Evolutionary conservation across 2,329 filamentous ascomycete species (phyloP).

Genomic region (Thermomyces lanuginosus): DNA sequence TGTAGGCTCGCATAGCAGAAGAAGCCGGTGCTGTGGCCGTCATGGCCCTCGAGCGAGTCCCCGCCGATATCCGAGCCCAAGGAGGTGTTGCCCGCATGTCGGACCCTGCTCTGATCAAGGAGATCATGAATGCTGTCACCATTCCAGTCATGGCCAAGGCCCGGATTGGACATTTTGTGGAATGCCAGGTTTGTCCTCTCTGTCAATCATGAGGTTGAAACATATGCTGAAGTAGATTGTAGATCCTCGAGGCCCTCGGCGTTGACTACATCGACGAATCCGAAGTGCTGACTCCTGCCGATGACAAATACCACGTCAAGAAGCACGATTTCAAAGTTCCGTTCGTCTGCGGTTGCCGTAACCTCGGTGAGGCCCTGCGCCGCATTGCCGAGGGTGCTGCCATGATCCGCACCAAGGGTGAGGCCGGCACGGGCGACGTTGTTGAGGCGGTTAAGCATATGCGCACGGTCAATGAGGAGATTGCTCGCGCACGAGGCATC

Average conservation of each 20-base stretch:
- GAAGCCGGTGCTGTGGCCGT: conserved; percentile 90
- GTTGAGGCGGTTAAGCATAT: conserved; percentile 95
- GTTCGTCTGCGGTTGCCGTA: conserved; percentile 92
- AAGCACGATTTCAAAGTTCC: conserved; percentile 70
- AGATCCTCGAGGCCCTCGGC: conserved; percentile 87
- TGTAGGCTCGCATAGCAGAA: conserved; percentile 84
- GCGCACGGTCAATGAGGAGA: conserved; percentile 72
- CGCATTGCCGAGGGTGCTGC: conserved; percentile 85
- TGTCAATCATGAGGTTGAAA: too few relatives aligned
- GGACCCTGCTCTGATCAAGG: conserved; percentile 83
- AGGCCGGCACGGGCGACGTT: conserved; percentile 92
- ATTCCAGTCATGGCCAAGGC: conserved; percentile 99
- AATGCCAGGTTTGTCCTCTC: conserved; percentile 61
- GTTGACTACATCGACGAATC: conserved; percentile 98
- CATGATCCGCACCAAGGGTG: conserved; percentile 98
- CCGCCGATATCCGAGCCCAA: conserved; percentile 81
- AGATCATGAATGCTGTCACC: conserved; percentile 86
- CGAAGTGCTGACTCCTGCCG: conserved; percentile 91
- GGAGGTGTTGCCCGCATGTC: conserved; percentile 96
- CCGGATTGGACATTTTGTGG: conserved; percentile 91
- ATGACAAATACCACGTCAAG: conserved; percentile 78
- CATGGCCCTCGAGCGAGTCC: conserved; percentile 96
- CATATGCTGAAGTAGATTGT: neutral
- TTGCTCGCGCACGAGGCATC: conserved; percentile 51
- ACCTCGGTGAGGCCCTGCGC: conserved; percentile 81